Evolutionary conservation across 2,329 filamentous ascomycete species (phyloP), one percentile per base, ranked within the genome.

Genomic region (Verticillium klebahnii): DNA sequence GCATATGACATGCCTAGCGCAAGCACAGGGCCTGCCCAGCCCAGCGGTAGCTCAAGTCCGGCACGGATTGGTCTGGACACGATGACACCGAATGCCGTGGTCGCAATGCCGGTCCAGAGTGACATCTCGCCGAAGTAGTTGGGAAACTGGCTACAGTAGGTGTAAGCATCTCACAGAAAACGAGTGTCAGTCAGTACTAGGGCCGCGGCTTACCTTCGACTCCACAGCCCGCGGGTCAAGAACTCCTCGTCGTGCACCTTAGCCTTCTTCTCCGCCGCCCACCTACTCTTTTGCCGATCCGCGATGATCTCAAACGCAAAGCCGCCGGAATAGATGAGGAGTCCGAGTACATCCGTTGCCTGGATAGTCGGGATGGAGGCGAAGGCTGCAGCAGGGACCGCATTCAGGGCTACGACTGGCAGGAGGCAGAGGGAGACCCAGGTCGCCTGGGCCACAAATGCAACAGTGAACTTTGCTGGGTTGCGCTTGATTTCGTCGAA

Each of bases 41-140:
- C 74, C 5, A 81, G 79, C 9, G 78, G 76, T 40, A 89, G 69
- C 0, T 86, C 86, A 69, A 90, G 80, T 0, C 82, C 85, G 1
- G 77, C 68, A 70, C 86, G 84, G 1, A 84, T 83, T 0, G 83
- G 80, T n/a, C 73, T 75, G 15, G 78, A 77, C 1, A 82, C 72
- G 57, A 91, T 74, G 1, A 85, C 76, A 1, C 87, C 86, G 0
- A 82, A 85, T 0, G 85, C 81, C 1, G 79, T 74, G 5, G 85
- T 82, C 0, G 88, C 86, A 62, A 91, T 83, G 1, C 89, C 88
- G 0, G 83, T 86, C 89, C 88, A 91, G 36, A 91, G 76, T 12
- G 85, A 88, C 32, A 80, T 81, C 72, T 91, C 88, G n/a, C 88
- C 89, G 70, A 91, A 89, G 75, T 91, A 91, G 69, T 91, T 89